Percentiles rank a stretch among this genome's conserved stretches.
Evolutionary conservation across 2,329 filamentous ascomycete species (phyloP).

Genomic region (Cytospora mali): DNA sequence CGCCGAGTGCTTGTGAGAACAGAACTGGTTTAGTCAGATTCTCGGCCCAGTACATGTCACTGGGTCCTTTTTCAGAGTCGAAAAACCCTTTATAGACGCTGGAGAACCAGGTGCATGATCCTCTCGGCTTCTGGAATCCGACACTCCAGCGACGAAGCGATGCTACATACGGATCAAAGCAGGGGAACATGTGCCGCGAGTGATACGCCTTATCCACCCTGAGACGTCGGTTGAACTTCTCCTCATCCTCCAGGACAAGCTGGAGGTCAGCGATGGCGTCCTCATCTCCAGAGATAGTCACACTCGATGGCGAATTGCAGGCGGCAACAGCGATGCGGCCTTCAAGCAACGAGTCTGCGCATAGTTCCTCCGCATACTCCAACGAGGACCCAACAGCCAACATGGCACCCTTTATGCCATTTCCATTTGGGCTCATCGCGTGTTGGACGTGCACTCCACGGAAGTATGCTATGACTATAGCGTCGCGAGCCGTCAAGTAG

Average conservation of each 20-base stretch:
- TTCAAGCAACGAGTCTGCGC: slow-evolving; percentile 12
- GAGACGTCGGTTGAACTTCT: slow-evolving; percentile 41
- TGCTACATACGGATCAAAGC: slow-evolving; percentile 39
- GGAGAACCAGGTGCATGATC: slow-evolving; percentile 33
- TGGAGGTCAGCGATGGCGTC: slow-evolving; percentile 37
- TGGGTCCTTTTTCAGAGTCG: slow-evolving; percentile 25
- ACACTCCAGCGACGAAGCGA: slow-evolving; percentile 33
- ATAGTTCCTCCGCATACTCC: slow-evolving; percentile 23
- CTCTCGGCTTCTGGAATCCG: slow-evolving; percentile 17
- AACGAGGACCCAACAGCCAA: slow-evolving; percentile 31
- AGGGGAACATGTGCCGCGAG: slow-evolving; percentile 43
- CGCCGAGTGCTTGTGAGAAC: slow-evolving; percentile 39
- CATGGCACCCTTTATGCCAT: slow-evolving; percentile 31
- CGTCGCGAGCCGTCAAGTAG: slow-evolving; percentile 23
- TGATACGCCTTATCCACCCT: slow-evolving; percentile 48
- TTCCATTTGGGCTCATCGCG: not conserved
- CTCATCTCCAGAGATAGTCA: slow-evolving; percentile 34
- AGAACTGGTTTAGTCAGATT: slow-evolving; percentile 42
- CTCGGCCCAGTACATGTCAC: slow-evolving; percentile 37
- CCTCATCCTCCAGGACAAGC: slow-evolving; percentile 34
- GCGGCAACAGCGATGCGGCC: slow-evolving; percentile 32
- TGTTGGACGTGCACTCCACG: slow-evolving; percentile 16
- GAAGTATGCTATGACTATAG: slow-evolving; percentile 33
- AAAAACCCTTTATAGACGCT: slow-evolving; percentile 33
- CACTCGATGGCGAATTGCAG: slow-evolving; percentile 32